Conservation (phyloP, 768 basidiomycete genomes). For the Botryobasidium botryosum region DNA sequence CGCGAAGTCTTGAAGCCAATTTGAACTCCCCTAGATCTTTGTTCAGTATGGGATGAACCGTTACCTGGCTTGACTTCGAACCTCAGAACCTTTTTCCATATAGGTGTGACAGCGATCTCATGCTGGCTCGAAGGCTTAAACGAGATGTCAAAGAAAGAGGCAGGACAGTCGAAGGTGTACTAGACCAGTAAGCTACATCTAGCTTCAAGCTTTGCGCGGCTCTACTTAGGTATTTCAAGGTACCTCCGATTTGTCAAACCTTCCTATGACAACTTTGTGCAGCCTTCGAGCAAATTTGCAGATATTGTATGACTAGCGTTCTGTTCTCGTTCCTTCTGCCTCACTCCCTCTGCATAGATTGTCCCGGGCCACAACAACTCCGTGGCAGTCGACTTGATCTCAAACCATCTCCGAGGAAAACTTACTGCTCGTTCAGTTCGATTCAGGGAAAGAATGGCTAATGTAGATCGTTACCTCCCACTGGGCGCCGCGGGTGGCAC, state of each 20-base stretch:
- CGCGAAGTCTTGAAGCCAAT: neutral
- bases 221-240: conserved; percentile 23
- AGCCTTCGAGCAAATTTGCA: conserved; percentile 69
- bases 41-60: conserved; percentile 46
- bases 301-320: conserved; percentile 47
- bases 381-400: conserved; percentile 85
- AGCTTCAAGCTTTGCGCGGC: conserved; percentile 4
- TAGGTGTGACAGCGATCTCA: conserved; percentile 77
- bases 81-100: neutral
- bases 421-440: conserved; percentile 59
- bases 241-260: conserved; percentile 93
- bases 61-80: too few species aligned
- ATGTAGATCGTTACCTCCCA: conserved; percentile 9
- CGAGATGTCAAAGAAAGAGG: conserved; percentile 83
- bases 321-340: neutral
- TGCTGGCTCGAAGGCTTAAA: conserved; percentile 85
- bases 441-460: conserved; percentile 59
- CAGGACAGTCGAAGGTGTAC: conserved; percentile 65
- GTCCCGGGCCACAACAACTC: conserved; percentile 86
- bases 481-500: conserved; percentile 13
- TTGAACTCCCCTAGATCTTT: conserved; percentile 36
- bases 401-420: conserved; percentile 74
- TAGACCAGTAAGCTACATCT: conserved; percentile 52
- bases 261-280: conserved; percentile 85
- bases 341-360: conserved; percentile 36